Evolutionary conservation across 2,329 filamentous ascomycete genomes (phyloP).

Genomic region (Fusarium chuoi): DNA sequence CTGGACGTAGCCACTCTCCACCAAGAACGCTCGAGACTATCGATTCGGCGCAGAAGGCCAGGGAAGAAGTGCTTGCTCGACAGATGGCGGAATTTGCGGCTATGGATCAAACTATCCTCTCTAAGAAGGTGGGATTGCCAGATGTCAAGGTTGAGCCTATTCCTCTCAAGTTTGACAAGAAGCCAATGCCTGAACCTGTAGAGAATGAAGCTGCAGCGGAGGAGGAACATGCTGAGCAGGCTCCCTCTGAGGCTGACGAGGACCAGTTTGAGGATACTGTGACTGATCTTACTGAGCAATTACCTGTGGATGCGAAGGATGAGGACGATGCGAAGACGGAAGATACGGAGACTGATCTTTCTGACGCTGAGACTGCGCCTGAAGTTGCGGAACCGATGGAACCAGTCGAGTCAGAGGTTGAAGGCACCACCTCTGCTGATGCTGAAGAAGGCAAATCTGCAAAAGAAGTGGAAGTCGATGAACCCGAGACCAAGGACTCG

Average conservation of each 20-base stretch:
- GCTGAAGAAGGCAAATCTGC: background rate
- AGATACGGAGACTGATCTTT: conserved; percentile 3
- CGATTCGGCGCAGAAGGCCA: conserved; percentile 44
- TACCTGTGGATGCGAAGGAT: background rate
- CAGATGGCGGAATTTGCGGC: conserved; percentile 71
- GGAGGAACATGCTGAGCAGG: conserved; percentile 5
- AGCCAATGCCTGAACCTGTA: conserved; percentile 37
- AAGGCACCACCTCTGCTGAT: background rate
- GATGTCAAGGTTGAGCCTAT: conserved; percentile 56
- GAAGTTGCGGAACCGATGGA: background rate
- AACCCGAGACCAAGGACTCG: background rate
- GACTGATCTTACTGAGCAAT: conserved; percentile 3
- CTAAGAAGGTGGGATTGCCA: conserved; percentile 63
- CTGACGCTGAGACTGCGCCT: background rate
- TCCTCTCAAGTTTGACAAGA: conserved; percentile 57
- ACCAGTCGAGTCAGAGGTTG: background rate
- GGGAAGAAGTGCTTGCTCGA: conserved; percentile 53
- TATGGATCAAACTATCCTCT: conserved; percentile 70
- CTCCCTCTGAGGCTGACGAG: background rate
- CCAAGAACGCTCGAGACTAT: conserved; percentile 46
- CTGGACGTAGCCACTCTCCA: conserved; percentile 56
- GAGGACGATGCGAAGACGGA: conserved; percentile 6
- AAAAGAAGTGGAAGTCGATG: background rate
- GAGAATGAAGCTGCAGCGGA: conserved; percentile 38
- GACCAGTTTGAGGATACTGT: conserved; percentile 15